Base-by-base conservation (phyloP, 306 rosid genomes). In the Cicer cuneatum region DNA sequence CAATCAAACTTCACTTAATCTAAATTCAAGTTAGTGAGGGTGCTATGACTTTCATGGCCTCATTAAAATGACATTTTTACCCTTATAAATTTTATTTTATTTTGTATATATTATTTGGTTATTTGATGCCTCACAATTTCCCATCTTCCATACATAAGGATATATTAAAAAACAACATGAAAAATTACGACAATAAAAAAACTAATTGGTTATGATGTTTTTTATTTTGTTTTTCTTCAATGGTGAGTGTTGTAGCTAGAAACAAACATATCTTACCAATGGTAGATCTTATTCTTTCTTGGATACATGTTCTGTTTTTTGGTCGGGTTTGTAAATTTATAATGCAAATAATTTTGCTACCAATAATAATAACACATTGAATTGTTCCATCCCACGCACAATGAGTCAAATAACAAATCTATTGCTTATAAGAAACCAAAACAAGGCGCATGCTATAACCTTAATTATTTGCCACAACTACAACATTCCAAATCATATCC, bases 241-340 rank as follows among this genome's bases (percentile, higher is more conserved):
- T 29, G 3, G 5, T 5, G 5, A 29, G 35, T 29, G 35, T 29
- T 4, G 35, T 4, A 29, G 35, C 35, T 0, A 56, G 63, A 77
- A 73, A 43, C 67, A 72, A 82, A 64, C 80, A 77, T 66, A 60
- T 82, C 76, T 59, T 61, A 73, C 69, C 59, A 52, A 78, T 18
- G 11, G 57, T 11, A 21, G 69, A 61, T 77, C 76, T 82, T 70
- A 61, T 80, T 61, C 80, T 38, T 18, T 78, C 72, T 59, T 78
- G 81, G 62, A 57, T 74, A 72, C 66, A 63, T 76, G 65, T 73
- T 68, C 69, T 45, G 19, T 66, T 82, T 82, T 66, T 57, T 49
- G 65, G 79, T 73, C 71, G 73, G 80, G 53, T 69, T 29, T 15
- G 51, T 39, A 24, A 24, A 57, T 11, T 11, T 57, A 6, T 57